Percentiles rank a stretch among this genome's conserved stretches.
These are phyloP conservation scores for Pinus taeda DNA, from an alignment of 75 land plant genomes.

Conservation along the genomic window DNA sequence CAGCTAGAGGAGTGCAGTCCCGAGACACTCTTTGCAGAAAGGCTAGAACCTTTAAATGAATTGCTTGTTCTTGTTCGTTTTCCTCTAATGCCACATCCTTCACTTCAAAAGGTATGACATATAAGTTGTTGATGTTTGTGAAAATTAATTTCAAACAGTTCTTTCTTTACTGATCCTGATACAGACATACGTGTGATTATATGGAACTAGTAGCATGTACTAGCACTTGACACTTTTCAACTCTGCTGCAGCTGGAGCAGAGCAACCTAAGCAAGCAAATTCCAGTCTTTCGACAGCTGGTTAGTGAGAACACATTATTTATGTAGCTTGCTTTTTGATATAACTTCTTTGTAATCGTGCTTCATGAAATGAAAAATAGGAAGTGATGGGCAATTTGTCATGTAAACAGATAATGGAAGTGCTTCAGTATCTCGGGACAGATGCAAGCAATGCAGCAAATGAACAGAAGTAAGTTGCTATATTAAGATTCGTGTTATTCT, in stretches of 20 bases:
- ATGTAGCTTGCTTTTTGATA: neutral
- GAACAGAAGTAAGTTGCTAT: conserved; percentile 31
- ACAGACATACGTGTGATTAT: neutral
- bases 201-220: neutral
- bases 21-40: conserved; percentile 51
- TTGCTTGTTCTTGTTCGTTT: conserved; percentile 78
- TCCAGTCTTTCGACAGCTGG: conserved; percentile 43
- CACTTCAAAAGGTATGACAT: conserved; percentile 68
- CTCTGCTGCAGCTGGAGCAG: conserved; percentile 45
- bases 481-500: neutral
- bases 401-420: conserved; percentile 63
- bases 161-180: neutral
- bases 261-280: conserved; percentile 46
- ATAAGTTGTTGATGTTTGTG: neutral
- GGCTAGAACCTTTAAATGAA: conserved; percentile 30
- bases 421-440: conserved; percentile 32
- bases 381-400: neutral
- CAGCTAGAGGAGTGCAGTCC: conserved; percentile 33
- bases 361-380: neutral
- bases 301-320: conserved; percentile 28
- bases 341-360: conserved; percentile 1
- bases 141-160: neutral
- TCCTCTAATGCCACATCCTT: conserved; percentile 56
- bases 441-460: conserved; percentile 10
- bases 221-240: conserved; percentile 2